Evolutionary conservation across 2,329 filamentous ascomycete species (phyloP).

Genomic region (Sphaerulina vaccinii): DNA sequence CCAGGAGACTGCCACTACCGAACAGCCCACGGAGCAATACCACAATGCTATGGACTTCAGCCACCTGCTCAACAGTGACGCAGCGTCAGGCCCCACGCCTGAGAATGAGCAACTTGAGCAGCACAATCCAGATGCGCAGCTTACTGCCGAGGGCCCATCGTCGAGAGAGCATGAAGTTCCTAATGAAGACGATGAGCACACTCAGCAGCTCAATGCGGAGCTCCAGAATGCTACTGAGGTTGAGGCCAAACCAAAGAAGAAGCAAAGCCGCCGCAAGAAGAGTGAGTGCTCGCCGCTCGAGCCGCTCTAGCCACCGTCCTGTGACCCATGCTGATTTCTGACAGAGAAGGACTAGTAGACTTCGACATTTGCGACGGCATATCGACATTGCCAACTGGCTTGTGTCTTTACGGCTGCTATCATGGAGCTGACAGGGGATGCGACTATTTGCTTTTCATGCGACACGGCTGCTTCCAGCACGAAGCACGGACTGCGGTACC

Average conservation of each 20-base stretch:
- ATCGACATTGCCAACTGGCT: too few relatives aligned
- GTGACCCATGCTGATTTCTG: not conserved
- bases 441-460: too few relatives aligned
- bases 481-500: too few relatives aligned
- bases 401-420: too few relatives aligned
- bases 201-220: not conserved
- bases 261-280: not conserved
- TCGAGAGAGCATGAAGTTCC: not conserved
- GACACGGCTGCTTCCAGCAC: not conserved
- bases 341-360: not conserved
- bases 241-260: not conserved
- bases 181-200: not conserved
- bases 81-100: not conserved
- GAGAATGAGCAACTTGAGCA: not conserved
- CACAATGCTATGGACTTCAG: slow-evolving; percentile 6
- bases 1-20: not conserved
- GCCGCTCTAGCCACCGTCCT: too few relatives aligned
- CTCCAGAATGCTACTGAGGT: not conserved
- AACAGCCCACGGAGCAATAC: not conserved
- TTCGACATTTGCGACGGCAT: not conserved
- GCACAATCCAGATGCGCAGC: not conserved
- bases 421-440: too few relatives aligned
- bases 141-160: not conserved
- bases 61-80: slow-evolving; percentile 6
- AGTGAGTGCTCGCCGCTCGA: not conserved